A percentile compares a stretch with the other conserved stretches of the same genome.
Conservation (phyloP, 2,329 filamentous ascomycete species). For the Hymenoscyphus fraxineus region DNA sequence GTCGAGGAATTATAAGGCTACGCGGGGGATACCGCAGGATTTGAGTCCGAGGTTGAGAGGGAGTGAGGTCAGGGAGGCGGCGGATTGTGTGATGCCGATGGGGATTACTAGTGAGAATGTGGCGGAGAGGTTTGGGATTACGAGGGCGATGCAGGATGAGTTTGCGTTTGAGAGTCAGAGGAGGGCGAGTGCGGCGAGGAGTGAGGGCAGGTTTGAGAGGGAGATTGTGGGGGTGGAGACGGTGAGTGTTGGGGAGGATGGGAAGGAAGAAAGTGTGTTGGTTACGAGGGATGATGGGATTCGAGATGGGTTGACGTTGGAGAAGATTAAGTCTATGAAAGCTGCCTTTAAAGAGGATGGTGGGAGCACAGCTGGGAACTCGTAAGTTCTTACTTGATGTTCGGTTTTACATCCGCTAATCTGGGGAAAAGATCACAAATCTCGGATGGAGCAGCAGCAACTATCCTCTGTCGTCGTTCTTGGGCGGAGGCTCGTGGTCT, state of each 20-base stretch:
- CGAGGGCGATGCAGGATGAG: slow-evolving; percentile 56
- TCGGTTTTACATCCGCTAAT: not conserved
- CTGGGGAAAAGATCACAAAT: slow-evolving; percentile 46
- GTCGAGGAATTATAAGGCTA: slow-evolving; percentile 62
- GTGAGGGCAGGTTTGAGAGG: slow-evolving; percentile 54
- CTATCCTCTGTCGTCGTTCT: slow-evolving; percentile 60
- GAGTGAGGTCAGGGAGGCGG: slow-evolving; percentile 51
- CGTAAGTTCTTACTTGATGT: slow-evolving; percentile 16
- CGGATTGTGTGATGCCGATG: slow-evolving; percentile 68
- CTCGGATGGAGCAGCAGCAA: slow-evolving; percentile 60
- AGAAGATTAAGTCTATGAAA: slow-evolving; percentile 59
- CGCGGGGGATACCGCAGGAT: slow-evolving; percentile 58
- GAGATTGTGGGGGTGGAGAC: slow-evolving; percentile 62
- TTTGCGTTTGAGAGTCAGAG: slow-evolving; percentile 59
- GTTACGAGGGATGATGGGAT: slow-evolving; percentile 61
- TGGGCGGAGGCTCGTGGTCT: slow-evolving; percentile 58
- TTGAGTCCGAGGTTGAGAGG: slow-evolving; percentile 57
- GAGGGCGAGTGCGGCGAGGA: slow-evolving; percentile 56
- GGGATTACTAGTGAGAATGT: slow-evolving; percentile 66
- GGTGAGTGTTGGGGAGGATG: slow-evolving; percentile 36
- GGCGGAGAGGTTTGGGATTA: slow-evolving; percentile 57
- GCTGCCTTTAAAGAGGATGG: slow-evolving; percentile 60
- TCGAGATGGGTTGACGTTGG: slow-evolving; percentile 51
- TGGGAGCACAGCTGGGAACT: slow-evolving; percentile 60
- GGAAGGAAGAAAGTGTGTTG: slow-evolving; percentile 43